Evolutionary conservation across 1,284 basidiomycete genomes (phyloP), one percentile per base, ranked within the genome.

Genomic region (Tilletiopsis washingtonensis): DNA sequence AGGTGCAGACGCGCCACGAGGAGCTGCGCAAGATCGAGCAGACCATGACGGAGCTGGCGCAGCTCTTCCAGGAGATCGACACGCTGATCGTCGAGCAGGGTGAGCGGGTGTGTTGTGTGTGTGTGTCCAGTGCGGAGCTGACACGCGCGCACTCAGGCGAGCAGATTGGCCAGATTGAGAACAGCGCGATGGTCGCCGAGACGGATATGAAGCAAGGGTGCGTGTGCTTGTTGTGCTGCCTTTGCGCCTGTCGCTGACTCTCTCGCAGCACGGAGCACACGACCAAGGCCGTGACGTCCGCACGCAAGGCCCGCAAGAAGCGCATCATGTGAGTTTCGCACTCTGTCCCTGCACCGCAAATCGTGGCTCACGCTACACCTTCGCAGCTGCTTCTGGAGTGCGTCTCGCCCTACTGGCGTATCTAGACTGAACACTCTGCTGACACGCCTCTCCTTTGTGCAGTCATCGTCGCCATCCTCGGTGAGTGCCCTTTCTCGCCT

Each of bases 1-100:
- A 94, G 75, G 90, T 93, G 1, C 90, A 94, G 74, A 83, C 87
- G 61, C 81, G 91, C 45, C 89, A 94, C 67, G 81, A 85, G 65
- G 91, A 96, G 57, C 82, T 97, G 61, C 81, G 81, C 61, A 82
- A 82, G 65, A 90, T 96, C 72, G 90, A 94, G 74, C 78, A 80
- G 62, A 94, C 90, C 2, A 76, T 96, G 45, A 83, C 82, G 21
- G 90, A 96, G 73, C 80, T 96, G 47, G 86, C 85, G 1, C 86
- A 89, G 71, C 77, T 96, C 57, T 91, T 94, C 75, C 82, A 81
- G 59, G 91, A 96, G 48, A 68, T 73, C 59, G 65, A 64, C 45
- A 71, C 69, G 45, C 59, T 73, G 14, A 67, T 73, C 23, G 61
- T 67, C 44, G 67, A 73, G 53, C 70, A 73, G 51, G 70, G 68